Evolutionary conservation across 257 asterid genomes (phyloP).

Genomic region (Striga asiatica): DNA sequence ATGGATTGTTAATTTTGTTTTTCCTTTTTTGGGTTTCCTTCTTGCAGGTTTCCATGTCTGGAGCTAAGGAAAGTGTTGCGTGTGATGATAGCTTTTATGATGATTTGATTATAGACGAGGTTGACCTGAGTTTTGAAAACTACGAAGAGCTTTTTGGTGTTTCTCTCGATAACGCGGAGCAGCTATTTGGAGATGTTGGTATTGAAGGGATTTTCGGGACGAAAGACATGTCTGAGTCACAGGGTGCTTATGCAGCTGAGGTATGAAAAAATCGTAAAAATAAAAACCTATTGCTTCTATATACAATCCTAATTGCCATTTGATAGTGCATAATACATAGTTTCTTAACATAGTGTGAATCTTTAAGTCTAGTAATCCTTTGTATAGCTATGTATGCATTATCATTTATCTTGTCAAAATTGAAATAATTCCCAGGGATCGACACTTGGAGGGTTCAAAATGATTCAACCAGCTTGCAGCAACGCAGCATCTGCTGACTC

Average conservation of each 20-base stretch:
- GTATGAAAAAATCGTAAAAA: slow-evolving; percentile 20
- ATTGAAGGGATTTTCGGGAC: slow-evolving; percentile 54
- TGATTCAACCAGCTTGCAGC: slow-evolving; percentile 63
- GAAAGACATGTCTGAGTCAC: slow-evolving; percentile 35
- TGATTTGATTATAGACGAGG: slow-evolving; percentile 45
- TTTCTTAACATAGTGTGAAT: too few relatives aligned
- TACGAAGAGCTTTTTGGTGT: slow-evolving; percentile 64
- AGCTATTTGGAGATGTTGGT: too few relatives aligned
- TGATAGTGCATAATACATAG: too few relatives aligned
- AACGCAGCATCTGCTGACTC: slow-evolving; percentile 79
- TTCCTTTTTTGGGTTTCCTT: too few relatives aligned
- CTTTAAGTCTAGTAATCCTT: too few relatives aligned
- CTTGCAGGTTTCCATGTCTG: slow-evolving; percentile 43
- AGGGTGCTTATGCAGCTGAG: slow-evolving; percentile 38
- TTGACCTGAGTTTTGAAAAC: slow-evolving; percentile 52
- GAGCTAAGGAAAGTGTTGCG: slow-evolving; percentile 28
- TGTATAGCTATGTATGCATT: too few relatives aligned
- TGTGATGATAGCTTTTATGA: slow-evolving; percentile 40
- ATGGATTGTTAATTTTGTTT: too few relatives aligned
- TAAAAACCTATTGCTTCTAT: too few relatives aligned
- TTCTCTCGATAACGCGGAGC: too few relatives aligned
- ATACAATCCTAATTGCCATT: too few relatives aligned
- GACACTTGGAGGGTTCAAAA: slow-evolving; percentile 31
- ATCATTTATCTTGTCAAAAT: too few relatives aligned
- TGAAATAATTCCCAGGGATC: slow-evolving; percentile 39